These are phyloP conservation scores for Isabelozyma gotoi DNA, from an alignment of 805 yeast species.

Conservation along the genomic window DNA sequence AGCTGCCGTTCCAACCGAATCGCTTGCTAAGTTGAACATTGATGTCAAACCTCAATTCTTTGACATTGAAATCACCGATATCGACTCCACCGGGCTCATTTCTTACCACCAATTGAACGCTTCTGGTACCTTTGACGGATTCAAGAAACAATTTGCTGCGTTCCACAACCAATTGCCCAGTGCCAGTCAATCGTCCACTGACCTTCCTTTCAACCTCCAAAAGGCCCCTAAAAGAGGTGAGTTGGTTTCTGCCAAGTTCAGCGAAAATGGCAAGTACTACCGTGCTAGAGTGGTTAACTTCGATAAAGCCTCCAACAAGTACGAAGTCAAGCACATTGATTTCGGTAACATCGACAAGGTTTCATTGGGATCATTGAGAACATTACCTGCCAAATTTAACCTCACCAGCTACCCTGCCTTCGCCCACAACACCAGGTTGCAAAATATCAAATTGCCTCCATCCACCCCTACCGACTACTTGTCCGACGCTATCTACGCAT, in stretches of 20 bases:
- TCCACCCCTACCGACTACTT: slow-evolving; percentile 52
- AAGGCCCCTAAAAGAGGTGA: slow-evolving; percentile 55
- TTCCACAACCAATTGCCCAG: slow-evolving; percentile 40
- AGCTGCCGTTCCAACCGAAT: slow-evolving; percentile 28
- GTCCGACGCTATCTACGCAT: slow-evolving; percentile 50
- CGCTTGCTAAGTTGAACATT: slow-evolving; percentile 16
- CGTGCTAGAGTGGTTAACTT: slow-evolving; percentile 54
- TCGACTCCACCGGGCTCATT: slow-evolving; percentile 42
- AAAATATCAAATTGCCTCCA: slow-evolving; percentile 59
- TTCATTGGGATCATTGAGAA: slow-evolving; percentile 43
- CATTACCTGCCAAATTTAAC: slow-evolving; percentile 52
- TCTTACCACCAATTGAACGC: slow-evolving; percentile 46
- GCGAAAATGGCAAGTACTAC: slow-evolving; percentile 54
- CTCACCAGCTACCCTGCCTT: slow-evolving; percentile 45
- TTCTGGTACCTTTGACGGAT: slow-evolving; percentile 34
- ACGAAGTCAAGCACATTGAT: slow-evolving; percentile 59
- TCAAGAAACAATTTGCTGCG: slow-evolving; percentile 49
- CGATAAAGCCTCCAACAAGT: slow-evolving; percentile 44
- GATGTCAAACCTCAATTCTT: slow-evolving; percentile 43
- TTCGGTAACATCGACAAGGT: slow-evolving; percentile 56
- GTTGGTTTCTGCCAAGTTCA: slow-evolving; percentile 52
- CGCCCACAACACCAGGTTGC: slow-evolving; percentile 54
- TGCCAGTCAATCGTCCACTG: slow-evolving; percentile 35
- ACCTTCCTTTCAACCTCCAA: slow-evolving; percentile 37
- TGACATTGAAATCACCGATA: slow-evolving; percentile 55